phyloP scores from a whole-genome alignment of 495 filamentous ascomycete species.

The Jackrogersella multiformis region DNA sequence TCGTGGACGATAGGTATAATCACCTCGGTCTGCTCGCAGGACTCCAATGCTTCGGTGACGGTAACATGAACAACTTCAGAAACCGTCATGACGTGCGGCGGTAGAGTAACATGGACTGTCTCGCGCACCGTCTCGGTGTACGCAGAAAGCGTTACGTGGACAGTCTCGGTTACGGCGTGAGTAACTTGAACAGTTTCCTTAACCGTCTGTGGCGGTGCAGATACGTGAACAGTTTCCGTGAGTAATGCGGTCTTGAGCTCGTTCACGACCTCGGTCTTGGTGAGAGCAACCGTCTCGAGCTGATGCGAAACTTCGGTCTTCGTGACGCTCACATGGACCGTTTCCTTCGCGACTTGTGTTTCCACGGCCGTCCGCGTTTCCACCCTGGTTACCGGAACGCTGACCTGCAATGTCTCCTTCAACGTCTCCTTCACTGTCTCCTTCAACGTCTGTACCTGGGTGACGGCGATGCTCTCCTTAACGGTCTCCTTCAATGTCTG shows the following conservation, averaged over 20 bases:
- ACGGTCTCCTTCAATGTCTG: conserved; percentile 2
- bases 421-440: no score
- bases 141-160: conserved; percentile 17
- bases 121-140: conserved; percentile 13
- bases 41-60: conserved; percentile 10
- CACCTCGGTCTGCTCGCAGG: conserved; percentile 21
- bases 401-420: conserved; percentile 19
- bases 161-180: conserved; percentile 19
- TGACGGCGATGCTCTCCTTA: no score
- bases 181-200: conserved; percentile 29
- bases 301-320: conserved; percentile 22
- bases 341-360: conserved; percentile 12
- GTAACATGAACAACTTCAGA: conserved; percentile 24
- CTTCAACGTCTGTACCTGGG: no score
- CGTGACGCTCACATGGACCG: conserved; percentile 18
- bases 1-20: conserved; percentile 19
- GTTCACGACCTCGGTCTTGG: conserved; percentile 29
- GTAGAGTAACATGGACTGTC: conserved; percentile 28
- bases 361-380: conserved; percentile 5
- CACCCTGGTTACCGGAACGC: conserved; percentile 13
- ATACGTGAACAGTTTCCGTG: conserved; percentile 24
- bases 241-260: conserved; percentile 14
- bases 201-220: conserved; percentile 20
- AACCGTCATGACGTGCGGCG: conserved; percentile 22
- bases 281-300: conserved; percentile 19